Percentiles rank a stretch among this genome's conserved stretches.
Evolutionary conservation across 1,139 yeast genomes (phyloP).

Genomic region (Nakaseomyces uthaithaninus): DNA sequence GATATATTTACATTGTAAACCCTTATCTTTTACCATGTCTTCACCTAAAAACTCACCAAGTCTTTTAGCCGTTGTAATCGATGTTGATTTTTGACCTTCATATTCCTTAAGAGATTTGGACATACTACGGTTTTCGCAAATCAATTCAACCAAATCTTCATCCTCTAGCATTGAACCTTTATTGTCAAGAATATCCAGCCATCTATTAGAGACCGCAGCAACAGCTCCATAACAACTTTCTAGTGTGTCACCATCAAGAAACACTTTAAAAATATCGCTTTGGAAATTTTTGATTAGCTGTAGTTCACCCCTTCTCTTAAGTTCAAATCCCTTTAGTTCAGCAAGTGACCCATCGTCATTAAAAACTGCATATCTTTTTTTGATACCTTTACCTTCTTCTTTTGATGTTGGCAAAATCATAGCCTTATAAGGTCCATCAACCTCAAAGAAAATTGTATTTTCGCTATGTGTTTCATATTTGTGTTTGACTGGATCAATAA

Average conservation of each 20-base stretch:
- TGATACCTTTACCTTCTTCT: constrained; percentile 94
- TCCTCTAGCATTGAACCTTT: constrained; percentile 85
- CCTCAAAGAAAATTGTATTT: constrained; percentile 93
- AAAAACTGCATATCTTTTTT: constrained; percentile 94
- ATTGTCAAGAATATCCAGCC: constrained; percentile 90
- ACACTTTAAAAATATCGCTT: constrained; percentile 84
- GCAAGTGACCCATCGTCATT: constrained; percentile 91
- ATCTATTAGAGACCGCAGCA: constrained; percentile 86
- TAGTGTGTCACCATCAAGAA: constrained; percentile 73
- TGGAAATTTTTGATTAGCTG: constrained; percentile 92
- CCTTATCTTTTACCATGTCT: constrained; percentile 95
- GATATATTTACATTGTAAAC: constrained; percentile 90
- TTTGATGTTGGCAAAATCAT: constrained; percentile 96
- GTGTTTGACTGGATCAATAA: constrained; percentile 59
- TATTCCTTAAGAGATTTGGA: constrained; percentile 85
- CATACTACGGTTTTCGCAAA: constrained; percentile 96
- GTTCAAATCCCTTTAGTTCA: constrained; percentile 92
- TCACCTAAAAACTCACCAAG: constrained; percentile 95
- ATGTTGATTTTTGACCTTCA: constrained; percentile 84
- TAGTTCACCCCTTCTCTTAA: constrained; percentile 94
- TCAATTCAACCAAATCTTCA: constrained; percentile 85
- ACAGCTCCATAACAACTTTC: constrained; percentile 82
- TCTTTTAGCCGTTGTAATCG: constrained; percentile 89
- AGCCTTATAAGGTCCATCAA: constrained; percentile 97
- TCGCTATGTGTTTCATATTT: constrained; percentile 75